phyloP scores from a whole-genome alignment of 768 basidiomycete genomes.

The Butyriboletus loyo region DNA sequence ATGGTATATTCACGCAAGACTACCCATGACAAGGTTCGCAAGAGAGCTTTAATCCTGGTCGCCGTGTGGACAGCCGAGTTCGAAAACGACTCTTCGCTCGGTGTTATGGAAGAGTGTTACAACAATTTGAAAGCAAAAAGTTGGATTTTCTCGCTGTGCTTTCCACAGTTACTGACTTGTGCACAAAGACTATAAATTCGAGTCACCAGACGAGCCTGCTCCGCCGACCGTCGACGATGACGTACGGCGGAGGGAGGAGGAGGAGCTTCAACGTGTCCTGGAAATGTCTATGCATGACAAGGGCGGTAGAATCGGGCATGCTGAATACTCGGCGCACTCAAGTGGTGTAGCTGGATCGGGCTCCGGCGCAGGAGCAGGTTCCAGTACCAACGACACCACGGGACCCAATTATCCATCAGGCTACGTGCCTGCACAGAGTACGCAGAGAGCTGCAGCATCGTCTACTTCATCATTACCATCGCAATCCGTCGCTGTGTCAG shows the following conservation, averaged over 20 bases:
- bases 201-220: conserved; percentile 54
- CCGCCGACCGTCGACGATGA: conserved; percentile 77
- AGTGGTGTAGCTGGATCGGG: conserved; percentile 37
- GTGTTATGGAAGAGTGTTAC: conserved; percentile 90
- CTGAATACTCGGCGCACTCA: conserved; percentile 40
- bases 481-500: conserved; percentile 15
- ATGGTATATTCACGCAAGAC: conserved; percentile 48
- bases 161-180: conserved; percentile 10
- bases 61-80: conserved; percentile 86
- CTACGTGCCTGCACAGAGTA: conserved; percentile 57
- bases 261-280: conserved; percentile 88
- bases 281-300: conserved; percentile 93
- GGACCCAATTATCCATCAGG: conserved; percentile 47
- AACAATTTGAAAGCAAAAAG: conserved; percentile 80
- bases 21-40: conserved; percentile 88
- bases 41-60: conserved; percentile 66
- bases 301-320: conserved; percentile 68
- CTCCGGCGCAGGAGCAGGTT: conserved; percentile 19
- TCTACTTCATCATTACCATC: conserved; percentile 28
- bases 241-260: conserved; percentile 81
- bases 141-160: conserved; percentile 30
- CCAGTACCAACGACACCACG: conserved; percentile 14
- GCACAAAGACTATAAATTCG: conserved; percentile 66
- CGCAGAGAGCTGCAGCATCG: conserved; percentile 32
- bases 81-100: conserved; percentile 72